phyloP scores from a whole-genome alignment of 768 basidiomycete genomes.

The Hygrophoropsis aurantiaca region DNA sequence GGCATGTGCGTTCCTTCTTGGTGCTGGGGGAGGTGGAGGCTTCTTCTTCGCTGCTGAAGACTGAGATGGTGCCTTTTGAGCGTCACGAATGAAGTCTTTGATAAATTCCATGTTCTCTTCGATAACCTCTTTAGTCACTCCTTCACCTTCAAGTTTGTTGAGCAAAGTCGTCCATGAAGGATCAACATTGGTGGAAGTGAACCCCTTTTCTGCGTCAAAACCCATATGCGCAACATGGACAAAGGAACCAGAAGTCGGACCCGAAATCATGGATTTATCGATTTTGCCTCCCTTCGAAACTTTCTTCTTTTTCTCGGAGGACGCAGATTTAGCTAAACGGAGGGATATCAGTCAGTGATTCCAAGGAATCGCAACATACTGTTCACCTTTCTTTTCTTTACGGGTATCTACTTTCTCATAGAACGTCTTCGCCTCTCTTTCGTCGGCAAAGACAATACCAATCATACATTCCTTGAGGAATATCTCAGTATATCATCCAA shows the following conservation, averaged over 20 bases:
- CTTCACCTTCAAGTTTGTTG: constrained; percentile 57
- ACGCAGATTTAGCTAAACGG: constrained; percentile 44
- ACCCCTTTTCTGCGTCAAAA: constrained; percentile 84
- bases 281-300: constrained; percentile 70
- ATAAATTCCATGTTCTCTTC: constrained; percentile 86
- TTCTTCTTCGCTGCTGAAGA: constrained; percentile 47
- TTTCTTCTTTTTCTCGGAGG: constrained; percentile 57
- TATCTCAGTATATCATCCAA: constrained; percentile 4
- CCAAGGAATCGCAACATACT: constrained; percentile 33
- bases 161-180: constrained; percentile 84
- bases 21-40: constrained; percentile 36
- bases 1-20: constrained; percentile 27
- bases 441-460: constrained; percentile 86
- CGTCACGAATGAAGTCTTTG: constrained; percentile 69
- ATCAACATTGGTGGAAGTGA: constrained; percentile 84
- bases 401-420: constrained; percentile 78
- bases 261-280: constrained; percentile 91
- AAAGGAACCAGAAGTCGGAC: constrained; percentile 75
- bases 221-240: constrained; percentile 95
- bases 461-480: constrained; percentile 77
- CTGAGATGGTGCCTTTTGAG: constrained; percentile 34
- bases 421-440: constrained; percentile 79
- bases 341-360: not conserved
- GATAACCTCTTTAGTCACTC: constrained; percentile 69
- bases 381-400: constrained; percentile 64